phyloP scores from a whole-genome alignment of 305 asterid genomes.

The Petunia hybrid region DNA sequence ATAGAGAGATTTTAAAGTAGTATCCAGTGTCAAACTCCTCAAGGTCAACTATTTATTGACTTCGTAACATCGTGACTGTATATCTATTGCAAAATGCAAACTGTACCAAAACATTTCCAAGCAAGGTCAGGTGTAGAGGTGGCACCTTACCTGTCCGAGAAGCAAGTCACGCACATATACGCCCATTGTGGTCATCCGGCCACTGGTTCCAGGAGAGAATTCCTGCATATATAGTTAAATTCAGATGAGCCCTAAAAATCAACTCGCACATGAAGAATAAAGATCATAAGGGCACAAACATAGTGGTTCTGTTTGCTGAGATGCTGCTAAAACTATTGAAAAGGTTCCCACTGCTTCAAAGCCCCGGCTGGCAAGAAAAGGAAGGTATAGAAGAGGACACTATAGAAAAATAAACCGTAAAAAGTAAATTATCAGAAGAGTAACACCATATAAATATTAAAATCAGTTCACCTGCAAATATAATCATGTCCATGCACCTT shows the following conservation, averaged over 20 bases:
- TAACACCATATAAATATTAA: conserved; percentile 31
- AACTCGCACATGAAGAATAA: background rate
- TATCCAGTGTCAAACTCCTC: background rate
- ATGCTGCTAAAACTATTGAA: conserved; percentile 26
- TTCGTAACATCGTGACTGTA: background rate
- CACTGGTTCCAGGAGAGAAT: conserved; percentile 93
- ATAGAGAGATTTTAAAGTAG: background rate
- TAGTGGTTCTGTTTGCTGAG: background rate
- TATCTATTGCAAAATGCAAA: background rate
- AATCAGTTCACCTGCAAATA: conserved; percentile 71
- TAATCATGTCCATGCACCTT: conserved; percentile 64
- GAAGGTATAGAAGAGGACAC: background rate
- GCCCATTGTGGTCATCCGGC: conserved; percentile 93
- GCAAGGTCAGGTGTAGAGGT: conserved; percentile 23
- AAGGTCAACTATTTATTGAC: background rate
- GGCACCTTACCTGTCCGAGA: conserved; percentile 88
- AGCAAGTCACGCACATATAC: conserved; percentile 92
- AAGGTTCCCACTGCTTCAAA: conserved; percentile 17
- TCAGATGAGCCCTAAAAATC: conserved; percentile 1
- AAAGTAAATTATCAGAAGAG: conserved; percentile 6
- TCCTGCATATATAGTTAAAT: conserved; percentile 56
- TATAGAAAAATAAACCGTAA: conserved; percentile 3
- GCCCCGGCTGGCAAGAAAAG: background rate
- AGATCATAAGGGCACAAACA: background rate
- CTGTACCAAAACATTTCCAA: background rate